Conservation (phyloP, 2,329 filamentous ascomycete species). For the Atkinsonella texensis region DNA sequence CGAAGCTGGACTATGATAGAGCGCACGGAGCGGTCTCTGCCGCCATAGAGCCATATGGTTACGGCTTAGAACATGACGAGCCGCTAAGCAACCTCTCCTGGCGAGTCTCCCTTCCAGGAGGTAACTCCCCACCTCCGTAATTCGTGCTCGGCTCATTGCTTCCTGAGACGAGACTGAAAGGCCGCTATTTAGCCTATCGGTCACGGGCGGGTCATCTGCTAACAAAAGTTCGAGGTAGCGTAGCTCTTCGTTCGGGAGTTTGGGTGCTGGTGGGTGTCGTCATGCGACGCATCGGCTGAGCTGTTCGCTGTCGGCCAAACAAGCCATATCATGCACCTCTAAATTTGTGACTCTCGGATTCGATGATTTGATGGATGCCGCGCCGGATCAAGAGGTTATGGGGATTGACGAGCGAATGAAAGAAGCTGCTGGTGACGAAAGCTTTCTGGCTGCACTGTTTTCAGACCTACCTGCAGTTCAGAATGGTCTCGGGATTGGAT, state of each 20-base stretch:
- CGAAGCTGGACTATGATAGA: background rate
- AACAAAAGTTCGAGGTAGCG: background rate
- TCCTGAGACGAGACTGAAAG: background rate
- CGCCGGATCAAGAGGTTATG: background rate
- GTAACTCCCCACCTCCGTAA: constrained; percentile 3
- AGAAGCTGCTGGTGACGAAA: background rate
- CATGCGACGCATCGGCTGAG: background rate
- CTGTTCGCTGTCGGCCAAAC: background rate
- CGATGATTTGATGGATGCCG: background rate
- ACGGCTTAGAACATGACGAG: background rate
- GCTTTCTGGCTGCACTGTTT: background rate
- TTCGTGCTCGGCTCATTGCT: constrained; percentile 3
- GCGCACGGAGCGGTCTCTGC: background rate
- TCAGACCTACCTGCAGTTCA: background rate
- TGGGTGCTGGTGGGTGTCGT: background rate
- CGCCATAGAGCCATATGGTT: background rate
- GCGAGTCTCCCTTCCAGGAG: constrained; percentile 4
- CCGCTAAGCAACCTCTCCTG: constrained; percentile 4
- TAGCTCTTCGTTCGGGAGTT: background rate
- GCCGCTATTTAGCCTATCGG: background rate
- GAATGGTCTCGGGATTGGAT: background rate
- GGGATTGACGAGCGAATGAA: background rate
- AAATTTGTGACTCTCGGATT: background rate
- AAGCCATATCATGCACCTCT: no score
- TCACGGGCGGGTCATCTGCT: background rate